Percentiles rank a stretch among this genome's conserved stretches.
phyloP scores from a whole-genome alignment of 2,329 filamentous ascomycete genomes.

The Botrytis aclada region DNA sequence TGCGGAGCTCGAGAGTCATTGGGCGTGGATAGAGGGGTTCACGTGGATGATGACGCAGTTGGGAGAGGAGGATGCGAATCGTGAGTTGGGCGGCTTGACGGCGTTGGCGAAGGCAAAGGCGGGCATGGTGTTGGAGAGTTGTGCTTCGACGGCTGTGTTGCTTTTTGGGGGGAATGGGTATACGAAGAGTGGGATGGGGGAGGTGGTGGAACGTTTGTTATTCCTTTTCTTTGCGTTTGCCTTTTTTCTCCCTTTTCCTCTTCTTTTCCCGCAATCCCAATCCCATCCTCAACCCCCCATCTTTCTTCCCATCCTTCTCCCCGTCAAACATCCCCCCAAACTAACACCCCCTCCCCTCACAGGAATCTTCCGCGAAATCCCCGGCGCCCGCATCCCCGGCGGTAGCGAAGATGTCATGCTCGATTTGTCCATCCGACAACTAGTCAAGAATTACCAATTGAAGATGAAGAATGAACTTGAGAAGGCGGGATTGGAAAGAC shows the following conservation, averaged over 20 bases:
- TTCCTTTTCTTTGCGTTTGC: neutral
- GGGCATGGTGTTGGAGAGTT: slow-evolving; percentile 69
- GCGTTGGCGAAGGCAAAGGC: slow-evolving; percentile 70
- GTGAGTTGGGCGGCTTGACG: slow-evolving; percentile 67
- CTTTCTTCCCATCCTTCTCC: too few relatives aligned
- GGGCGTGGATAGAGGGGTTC: slow-evolving; percentile 70
- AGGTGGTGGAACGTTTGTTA: slow-evolving; percentile 64
- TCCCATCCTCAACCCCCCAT: too few relatives aligned
- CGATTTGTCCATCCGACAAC: slow-evolving; percentile 65
- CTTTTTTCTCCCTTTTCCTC: neutral
- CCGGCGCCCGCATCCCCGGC: slow-evolving; percentile 60
- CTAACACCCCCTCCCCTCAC: neutral
- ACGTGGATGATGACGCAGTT: slow-evolving; percentile 65
- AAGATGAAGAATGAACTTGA: slow-evolving; percentile 43
- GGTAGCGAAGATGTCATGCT: slow-evolving; percentile 72
- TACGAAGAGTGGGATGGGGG: slow-evolving; percentile 66
- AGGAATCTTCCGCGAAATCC: slow-evolving; percentile 63
- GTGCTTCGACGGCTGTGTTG: slow-evolving; percentile 64
- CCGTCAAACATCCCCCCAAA: neutral
- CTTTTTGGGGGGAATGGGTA: slow-evolving; percentile 74
- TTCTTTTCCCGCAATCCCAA: too few relatives aligned
- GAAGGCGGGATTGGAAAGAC: slow-evolving; percentile 40
- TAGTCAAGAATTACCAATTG: slow-evolving; percentile 65
- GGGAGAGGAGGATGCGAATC: slow-evolving; percentile 55
- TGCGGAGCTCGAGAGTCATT: slow-evolving; percentile 62